Evolutionary conservation across 139 green algal genomes (phyloP).

Genomic region (Micromonas pusilla): DNA sequence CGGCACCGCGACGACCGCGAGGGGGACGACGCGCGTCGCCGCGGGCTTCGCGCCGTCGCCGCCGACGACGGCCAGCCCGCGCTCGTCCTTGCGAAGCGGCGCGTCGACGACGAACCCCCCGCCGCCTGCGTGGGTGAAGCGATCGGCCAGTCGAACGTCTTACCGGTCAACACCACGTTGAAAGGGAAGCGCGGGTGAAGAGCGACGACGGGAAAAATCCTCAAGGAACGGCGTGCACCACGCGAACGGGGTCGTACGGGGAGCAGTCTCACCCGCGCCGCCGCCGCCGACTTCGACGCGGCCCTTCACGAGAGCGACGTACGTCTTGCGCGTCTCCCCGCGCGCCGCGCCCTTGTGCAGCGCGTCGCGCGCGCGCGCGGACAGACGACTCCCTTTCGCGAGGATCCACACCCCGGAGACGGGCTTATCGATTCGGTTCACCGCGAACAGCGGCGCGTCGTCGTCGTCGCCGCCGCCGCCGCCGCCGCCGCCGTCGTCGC

Average conservation of each 20-base stretch:
- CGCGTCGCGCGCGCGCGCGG: neutral
- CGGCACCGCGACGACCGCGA: neutral
- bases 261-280: no score
- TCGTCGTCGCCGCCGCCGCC: neutral
- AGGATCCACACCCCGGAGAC: constrained; percentile 15
- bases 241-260: no score
- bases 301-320: neutral
- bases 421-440: constrained; percentile 10
- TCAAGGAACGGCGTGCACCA: no score
- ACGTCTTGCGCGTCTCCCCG: neutral
- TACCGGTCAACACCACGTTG: no score
- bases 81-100: neutral
- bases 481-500: neutral
- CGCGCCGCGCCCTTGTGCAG: neutral
- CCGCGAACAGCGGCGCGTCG: neutral
- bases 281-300: no score
- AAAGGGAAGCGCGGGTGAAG: no score
- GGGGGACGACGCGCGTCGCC: neutral
- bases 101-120: neutral
- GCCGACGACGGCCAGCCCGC: neutral
- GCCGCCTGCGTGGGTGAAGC: no score
- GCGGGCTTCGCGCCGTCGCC: neutral
- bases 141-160: no score
- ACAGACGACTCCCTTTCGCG: neutral
- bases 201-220: no score